A percentile compares a stretch with the other conserved stretches of the same genome.
These are phyloP conservation scores for Calonectria pteridis DNA, from an alignment of 2,329 filamentous ascomycete species.

Conservation along the genomic window DNA sequence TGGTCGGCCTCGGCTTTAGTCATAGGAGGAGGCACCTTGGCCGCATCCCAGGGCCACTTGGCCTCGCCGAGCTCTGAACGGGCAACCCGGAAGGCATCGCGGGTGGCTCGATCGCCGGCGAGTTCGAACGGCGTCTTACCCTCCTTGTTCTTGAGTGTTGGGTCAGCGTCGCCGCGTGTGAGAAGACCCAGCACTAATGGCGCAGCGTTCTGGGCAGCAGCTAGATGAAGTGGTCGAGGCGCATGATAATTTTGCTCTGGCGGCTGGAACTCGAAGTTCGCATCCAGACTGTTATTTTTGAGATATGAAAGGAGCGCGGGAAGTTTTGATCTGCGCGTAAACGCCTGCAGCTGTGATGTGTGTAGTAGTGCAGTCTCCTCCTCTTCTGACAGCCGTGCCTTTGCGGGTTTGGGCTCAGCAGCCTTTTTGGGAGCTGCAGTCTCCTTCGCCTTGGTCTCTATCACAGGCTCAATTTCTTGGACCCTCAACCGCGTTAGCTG, in stretches of 20 bases:
- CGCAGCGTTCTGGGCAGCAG: constrained; percentile 83
- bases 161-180: constrained; percentile 80
- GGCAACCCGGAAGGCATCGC: constrained; percentile 92
- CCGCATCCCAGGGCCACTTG: constrained; percentile 82
- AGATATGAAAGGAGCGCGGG: constrained; percentile 90
- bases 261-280: constrained; percentile 83
- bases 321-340: constrained; percentile 90
- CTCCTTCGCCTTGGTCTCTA: constrained; percentile 61
- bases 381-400: constrained; percentile 80
- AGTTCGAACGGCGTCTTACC: constrained; percentile 91
- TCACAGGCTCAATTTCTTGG: constrained; percentile 78
- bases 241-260: constrained; percentile 81
- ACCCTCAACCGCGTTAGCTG: constrained; percentile 94
- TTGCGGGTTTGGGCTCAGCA: constrained; percentile 62
- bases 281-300: constrained; percentile 76
- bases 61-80: constrained; percentile 83
- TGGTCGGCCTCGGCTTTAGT: constrained; percentile 78
- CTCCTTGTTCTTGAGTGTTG: constrained; percentile 76
- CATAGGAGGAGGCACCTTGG: constrained; percentile 79
- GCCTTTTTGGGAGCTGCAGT: constrained; percentile 50
- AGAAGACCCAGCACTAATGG: constrained; percentile 84
- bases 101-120: constrained; percentile 84
- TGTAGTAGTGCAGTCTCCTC: constrained; percentile 87
- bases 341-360: constrained; percentile 87
- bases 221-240: constrained; percentile 86